Base-by-base conservation (phyloP, 371 early-diverging fungal species). In the Apophysomyces sp. region DNA sequence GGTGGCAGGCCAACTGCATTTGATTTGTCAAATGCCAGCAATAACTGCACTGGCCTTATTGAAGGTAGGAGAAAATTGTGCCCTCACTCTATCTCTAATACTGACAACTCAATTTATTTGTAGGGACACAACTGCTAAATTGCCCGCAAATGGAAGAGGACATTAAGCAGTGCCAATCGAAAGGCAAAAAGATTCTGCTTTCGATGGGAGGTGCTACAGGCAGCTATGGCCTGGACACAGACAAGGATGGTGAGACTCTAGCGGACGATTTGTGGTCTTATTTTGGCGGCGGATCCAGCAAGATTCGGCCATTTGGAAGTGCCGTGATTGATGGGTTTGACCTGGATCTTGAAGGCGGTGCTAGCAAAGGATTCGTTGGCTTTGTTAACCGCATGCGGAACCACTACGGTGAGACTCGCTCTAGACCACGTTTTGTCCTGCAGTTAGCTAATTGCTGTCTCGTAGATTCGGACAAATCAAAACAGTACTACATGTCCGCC, bases 201-300 rank as follows among this genome's bases (percentile, higher is more conserved):
- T 88, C 79, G 28, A 77, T 89, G 36, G 90, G 90, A 30, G 87
- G 88, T 2, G 88, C 86, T 7, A 72, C 81, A 26, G 87, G 87
- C 15, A 73, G 83, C 0, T 88, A 89, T 56, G 80, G 86, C 8
- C 57, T 89, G 26, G 54, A 65, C 0, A 71, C 74, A 7, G 81
- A 76, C 2, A 59, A 66, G 11, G 70, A 82, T 15, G 90, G 82
- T 6, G 55, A 57, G 16, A 61, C 61, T 0, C 80, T 90, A 66
- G 89, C 90, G 0, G 75, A 84, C 5, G 75, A 76, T 6, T 39
- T 90, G n/a, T 88, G 89, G 88, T 59, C 86, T 52, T 69, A 76
- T 29, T 88, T 86, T 66, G 73, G 85, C 6, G 86, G 81, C 36
- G 90, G 89, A 15, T 61, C 65, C 40, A 55, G 15, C 31, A 44